Evolutionary conservation across 306 rosid genomes (phyloP).

Genomic region (Fragaria ananassa): DNA sequence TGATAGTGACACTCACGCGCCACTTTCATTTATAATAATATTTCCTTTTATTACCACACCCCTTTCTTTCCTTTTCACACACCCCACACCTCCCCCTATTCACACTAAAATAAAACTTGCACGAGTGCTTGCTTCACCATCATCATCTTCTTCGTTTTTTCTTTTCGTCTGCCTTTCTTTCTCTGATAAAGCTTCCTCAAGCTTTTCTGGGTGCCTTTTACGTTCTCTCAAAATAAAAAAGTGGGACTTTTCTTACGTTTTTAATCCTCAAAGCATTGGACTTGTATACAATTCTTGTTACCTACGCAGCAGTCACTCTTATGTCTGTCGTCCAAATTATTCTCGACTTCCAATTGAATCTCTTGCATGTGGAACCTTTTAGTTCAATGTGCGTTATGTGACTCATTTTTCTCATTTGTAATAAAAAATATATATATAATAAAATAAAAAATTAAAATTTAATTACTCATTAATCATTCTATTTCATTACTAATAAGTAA

Average conservation of each 20-base stretch:
- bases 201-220: neutral
- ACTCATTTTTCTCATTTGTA: neutral
- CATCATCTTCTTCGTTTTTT: neutral
- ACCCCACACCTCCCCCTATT: neutral
- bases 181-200: slow-evolving; percentile 28
- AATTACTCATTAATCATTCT: too few species aligned
- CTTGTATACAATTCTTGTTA: neutral
- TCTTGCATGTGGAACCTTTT: neutral
- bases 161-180: slow-evolving; percentile 23
- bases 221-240: neutral
- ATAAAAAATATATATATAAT: too few species aligned
- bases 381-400: neutral
- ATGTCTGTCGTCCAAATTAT: neutral
- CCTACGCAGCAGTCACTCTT: neutral
- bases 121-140: slow-evolving; percentile 58
- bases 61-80: slow-evolving; percentile 13
- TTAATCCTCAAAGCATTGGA: neutral
- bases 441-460: too few species aligned
- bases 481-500: too few species aligned
- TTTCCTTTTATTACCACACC: neutral
- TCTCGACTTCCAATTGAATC: neutral
- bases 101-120: slow-evolving; percentile 41
- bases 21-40: neutral
- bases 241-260: neutral
- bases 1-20: slow-evolving; percentile 41